These are phyloP conservation scores for Metschnikowia anglica DNA, from an alignment of 805 yeast genomes.

Conservation along the genomic window DNA sequence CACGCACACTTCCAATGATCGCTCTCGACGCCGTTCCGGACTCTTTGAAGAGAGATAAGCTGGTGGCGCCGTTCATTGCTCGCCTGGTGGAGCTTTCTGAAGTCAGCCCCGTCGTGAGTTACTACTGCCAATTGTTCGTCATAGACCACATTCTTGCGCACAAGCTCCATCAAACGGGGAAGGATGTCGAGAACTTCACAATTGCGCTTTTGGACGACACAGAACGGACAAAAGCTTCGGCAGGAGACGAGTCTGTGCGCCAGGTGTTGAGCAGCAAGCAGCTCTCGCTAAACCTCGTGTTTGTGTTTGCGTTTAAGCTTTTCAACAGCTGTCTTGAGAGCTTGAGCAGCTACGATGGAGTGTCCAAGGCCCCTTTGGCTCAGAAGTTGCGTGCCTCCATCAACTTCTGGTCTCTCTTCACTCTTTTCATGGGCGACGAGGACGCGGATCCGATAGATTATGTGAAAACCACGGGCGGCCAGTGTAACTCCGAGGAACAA, in stretches of 20 bases:
- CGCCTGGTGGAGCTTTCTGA: constrained; percentile 57
- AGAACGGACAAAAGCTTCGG: constrained; percentile 54
- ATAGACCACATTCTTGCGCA: constrained; percentile 66
- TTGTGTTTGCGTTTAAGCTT: constrained; percentile 53
- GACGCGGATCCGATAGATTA: constrained; percentile 29
- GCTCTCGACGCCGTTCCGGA: constrained; percentile 11
- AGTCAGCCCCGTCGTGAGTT: constrained; percentile 67
- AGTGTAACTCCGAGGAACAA: constrained; percentile 61
- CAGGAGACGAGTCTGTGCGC: constrained; percentile 38
- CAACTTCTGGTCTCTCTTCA: constrained; percentile 51
- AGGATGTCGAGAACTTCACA: constrained; percentile 59
- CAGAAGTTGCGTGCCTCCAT: constrained; percentile 53
- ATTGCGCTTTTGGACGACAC: constrained; percentile 64
- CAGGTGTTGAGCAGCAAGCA: constrained; percentile 59
- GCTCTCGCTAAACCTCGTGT: constrained; percentile 35
- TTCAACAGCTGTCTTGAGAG: constrained; percentile 45
- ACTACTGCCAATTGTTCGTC: constrained; percentile 67
- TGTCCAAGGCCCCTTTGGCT: constrained; percentile 45
- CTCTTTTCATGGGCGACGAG: constrained; percentile 30
- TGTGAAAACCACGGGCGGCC: constrained; percentile 57
- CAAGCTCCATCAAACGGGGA: constrained; percentile 56
- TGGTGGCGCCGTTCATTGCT: constrained; percentile 47
- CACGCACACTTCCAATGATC: constrained; percentile 4
- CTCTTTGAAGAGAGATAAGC: constrained; percentile 30
- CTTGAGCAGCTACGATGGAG: constrained; percentile 44